Evolutionary conservation across 768 basidiomycete genomes (phyloP).

Genomic region (Gloeophyllum trabeum): DNA sequence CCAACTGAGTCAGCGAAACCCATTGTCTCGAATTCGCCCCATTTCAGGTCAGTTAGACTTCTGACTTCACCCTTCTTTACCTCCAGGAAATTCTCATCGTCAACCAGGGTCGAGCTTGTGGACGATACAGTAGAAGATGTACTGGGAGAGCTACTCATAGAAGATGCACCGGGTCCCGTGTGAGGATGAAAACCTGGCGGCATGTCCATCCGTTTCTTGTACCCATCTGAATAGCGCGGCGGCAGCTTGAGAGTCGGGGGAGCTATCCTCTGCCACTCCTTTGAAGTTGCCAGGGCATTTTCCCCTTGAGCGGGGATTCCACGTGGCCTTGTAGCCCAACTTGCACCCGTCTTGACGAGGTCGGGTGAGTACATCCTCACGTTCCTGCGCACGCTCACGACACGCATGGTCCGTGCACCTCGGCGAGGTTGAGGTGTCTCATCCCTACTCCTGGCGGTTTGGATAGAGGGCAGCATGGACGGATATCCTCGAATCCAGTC

Average conservation of each 20-base stretch:
- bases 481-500: slow-evolving; percentile 91
- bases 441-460: slow-evolving; percentile 8
- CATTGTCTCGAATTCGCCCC: slow-evolving; percentile 84
- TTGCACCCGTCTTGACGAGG: slow-evolving; percentile 54
- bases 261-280: slow-evolving; percentile 71
- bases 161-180: slow-evolving; percentile 15
- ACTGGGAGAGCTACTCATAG: slow-evolving; percentile 1
- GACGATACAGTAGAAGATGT: slow-evolving; percentile 30
- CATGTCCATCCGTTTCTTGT: slow-evolving; percentile 69
- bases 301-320: slow-evolving; percentile 13
- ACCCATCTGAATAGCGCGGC: slow-evolving; percentile 65
- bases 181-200: slow-evolving; percentile 47
- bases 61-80: slow-evolving; percentile 51
- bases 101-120: slow-evolving; percentile 15
- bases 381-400: slow-evolving; percentile 67
- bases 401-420: slow-evolving; percentile 67
- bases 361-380: slow-evolving; percentile 85
- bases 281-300: slow-evolving; percentile 43
- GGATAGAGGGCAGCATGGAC: slow-evolving; percentile 57
- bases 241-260: slow-evolving; percentile 46
- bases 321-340: slow-evolving; percentile 31
- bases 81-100: slow-evolving; percentile 17
- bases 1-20: slow-evolving; percentile 62
- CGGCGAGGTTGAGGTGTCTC: slow-evolving; percentile 54
- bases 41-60: slow-evolving; percentile 76